Base-by-base conservation (phyloP, 495 filamentous ascomycete genomes). In the Aspergillus steynii region DNA sequence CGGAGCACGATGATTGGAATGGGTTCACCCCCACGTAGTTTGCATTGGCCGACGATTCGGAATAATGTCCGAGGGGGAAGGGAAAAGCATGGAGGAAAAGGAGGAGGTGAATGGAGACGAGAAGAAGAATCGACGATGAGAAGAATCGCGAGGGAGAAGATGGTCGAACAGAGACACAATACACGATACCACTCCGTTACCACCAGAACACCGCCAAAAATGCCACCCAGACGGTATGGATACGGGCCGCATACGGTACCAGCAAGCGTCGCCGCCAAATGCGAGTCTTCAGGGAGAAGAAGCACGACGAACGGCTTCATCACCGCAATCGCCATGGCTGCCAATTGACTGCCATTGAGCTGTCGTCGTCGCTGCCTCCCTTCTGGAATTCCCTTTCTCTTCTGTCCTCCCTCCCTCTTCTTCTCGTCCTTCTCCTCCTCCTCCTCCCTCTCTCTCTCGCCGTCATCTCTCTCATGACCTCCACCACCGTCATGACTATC, bases 401-500 rank as follows among this genome's bases (percentile, higher is more conserved):
- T 4, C 5, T 4, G 2, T 37, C 34, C 31, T 32, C 31, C 31
- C 7, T 12, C 12, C 37, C 14, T 42, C 10, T 27, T 14, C 15
- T 27, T 29, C 14, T 2, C 37, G 3, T 42, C 37, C 1, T 10
- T 12, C 37, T 42, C 37, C 7, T 34, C 3, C 31, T 9, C 31
- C 31, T 34, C 5, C 2, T 34, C 31, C 9, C 31, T 34, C 31
- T 34, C 5, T 34, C 37, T 14, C 37, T 10, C 1, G 12, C 37
- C 4, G 1, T 1, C 10, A 2, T 26, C 46, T 6, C 27, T 45
- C 53, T 27, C 27, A 55, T 55, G 53, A 55, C 53, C 53, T 47
- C 53, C 14, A 55, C 37, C 37, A 14, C 61, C 56, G 57, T 69
- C 55, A 80, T 79, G 77, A 71, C 72, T 59, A 65, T 74, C 61